Conservation (phyloP, 257 asterid species). For the Ilex aquifolium region DNA sequence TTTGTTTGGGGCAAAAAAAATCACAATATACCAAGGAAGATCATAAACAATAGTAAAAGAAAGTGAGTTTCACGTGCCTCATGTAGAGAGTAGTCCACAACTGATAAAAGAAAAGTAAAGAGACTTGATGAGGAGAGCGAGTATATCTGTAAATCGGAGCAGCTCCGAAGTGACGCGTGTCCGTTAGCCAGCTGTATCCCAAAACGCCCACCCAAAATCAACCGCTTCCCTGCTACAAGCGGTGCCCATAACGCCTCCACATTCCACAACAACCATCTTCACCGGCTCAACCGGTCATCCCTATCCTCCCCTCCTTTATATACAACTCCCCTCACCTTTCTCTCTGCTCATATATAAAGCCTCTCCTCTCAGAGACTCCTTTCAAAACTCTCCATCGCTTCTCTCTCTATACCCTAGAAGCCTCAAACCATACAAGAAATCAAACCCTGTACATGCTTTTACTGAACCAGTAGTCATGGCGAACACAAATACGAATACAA, state of each 20-base stretch:
- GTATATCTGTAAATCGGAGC: no score
- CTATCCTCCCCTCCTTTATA: not conserved
- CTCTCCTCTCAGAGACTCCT: not conserved
- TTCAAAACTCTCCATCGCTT: not conserved
- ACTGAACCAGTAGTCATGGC: slow-evolving; percentile 2
- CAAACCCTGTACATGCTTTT: slow-evolving; percentile 4
- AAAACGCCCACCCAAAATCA: slow-evolving; percentile 24
- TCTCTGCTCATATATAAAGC: slow-evolving; percentile 14
- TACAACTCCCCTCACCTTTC: slow-evolving; percentile 7
- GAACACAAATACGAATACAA: slow-evolving; percentile 18
- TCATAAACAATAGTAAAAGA: no score
- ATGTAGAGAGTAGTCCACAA: no score
- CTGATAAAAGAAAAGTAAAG: no score
- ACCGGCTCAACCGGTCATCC: slow-evolving; percentile 26
- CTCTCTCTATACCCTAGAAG: not conserved
- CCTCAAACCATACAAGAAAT: not conserved
- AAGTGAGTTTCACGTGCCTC: no score
- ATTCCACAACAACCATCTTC: slow-evolving; percentile 16
- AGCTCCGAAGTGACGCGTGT: slow-evolving; percentile 61
- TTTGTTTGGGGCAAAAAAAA: no score
- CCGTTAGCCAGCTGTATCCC: slow-evolving; percentile 82
- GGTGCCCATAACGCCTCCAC: slow-evolving; percentile 45
- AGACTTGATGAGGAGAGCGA: no score
- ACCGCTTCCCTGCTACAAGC: slow-evolving; percentile 35
- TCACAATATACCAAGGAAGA: no score